Evolutionary conservation across 352 stramenopile genomes (phyloP).

Genomic region (Globisporangium apiculatum): DNA sequence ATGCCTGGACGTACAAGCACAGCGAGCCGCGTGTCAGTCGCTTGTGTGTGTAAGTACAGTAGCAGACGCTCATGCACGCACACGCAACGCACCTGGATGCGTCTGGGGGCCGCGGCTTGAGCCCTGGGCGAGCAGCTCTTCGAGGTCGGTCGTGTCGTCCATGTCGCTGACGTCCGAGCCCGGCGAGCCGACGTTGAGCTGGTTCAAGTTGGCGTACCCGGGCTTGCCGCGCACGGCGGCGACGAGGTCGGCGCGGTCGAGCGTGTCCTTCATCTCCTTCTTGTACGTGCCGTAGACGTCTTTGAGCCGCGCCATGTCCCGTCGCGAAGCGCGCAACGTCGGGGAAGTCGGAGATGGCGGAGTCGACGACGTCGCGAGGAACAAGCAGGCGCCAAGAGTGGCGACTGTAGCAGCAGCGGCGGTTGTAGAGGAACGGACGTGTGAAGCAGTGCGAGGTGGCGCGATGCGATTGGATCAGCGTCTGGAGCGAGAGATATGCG

Average conservation of each 20-base stretch:
- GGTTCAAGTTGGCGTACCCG: slow-evolving; percentile 78
- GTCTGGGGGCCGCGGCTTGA: slow-evolving; percentile 68
- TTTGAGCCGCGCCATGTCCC: slow-evolving; percentile 56
- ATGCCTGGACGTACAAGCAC: slow-evolving; percentile 27
- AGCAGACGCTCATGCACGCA: neutral
- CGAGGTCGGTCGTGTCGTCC: slow-evolving; percentile 70
- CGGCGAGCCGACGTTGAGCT: slow-evolving; percentile 72
- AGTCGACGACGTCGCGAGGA: slow-evolving; percentile 3
- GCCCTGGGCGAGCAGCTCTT: slow-evolving; percentile 69
- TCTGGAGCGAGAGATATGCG: too few species aligned
- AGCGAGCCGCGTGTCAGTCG: neutral
- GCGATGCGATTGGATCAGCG: too few species aligned
- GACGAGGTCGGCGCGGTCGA: slow-evolving; percentile 61
- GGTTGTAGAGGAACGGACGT: too few species aligned
- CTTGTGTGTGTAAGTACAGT: too few species aligned
- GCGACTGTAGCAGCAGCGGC: too few species aligned
- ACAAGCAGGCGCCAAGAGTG: too few species aligned
- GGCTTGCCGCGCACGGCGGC: slow-evolving; percentile 65
- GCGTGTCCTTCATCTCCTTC: slow-evolving; percentile 76
- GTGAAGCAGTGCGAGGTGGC: too few species aligned
- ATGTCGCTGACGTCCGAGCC: slow-evolving; percentile 72
- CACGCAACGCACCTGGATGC: slow-evolving; percentile 34
- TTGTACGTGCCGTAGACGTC: slow-evolving; percentile 69
- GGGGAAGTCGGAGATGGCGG: neutral
- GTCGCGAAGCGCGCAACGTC: slow-evolving; percentile 1